Evolutionary conservation across 495 filamentous ascomycete genomes (phyloP).

Genomic region (Penicillium mononematosum): DNA sequence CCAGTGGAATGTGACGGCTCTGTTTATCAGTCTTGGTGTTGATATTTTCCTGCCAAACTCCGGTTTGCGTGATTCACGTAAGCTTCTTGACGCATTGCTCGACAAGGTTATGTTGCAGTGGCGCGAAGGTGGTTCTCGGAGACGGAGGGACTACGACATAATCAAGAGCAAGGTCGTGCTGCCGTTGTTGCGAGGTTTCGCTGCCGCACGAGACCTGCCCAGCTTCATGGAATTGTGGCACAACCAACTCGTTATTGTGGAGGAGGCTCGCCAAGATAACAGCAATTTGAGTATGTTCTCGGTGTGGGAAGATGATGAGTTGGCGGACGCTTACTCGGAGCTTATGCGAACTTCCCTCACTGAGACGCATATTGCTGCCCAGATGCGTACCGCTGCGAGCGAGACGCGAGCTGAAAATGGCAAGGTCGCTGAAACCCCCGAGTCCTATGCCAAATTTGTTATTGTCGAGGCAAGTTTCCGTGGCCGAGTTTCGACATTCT

Average conservation of each 20-base stretch:
- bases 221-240: conserved; percentile 69
- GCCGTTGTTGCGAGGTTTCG: conserved; percentile 62
- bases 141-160: conserved; percentile 23
- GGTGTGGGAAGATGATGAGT: conserved; percentile 61
- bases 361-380: conserved; percentile 30
- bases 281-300: conserved; percentile 32
- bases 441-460: conserved; percentile 41
- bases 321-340: conserved; percentile 47
- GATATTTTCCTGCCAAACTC: conserved; percentile 66
- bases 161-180: conserved; percentile 49
- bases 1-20: conserved; percentile 62
- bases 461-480: conserved; percentile 41
- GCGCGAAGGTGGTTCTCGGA: conserved; percentile 21
- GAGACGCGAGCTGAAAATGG: conserved; percentile 32
- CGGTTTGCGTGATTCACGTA: conserved; percentile 39
- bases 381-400: conserved; percentile 34
- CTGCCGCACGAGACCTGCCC: conserved; percentile 61
- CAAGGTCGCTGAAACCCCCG: conserved; percentile 30
- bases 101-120: conserved; percentile 41
- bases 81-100: conserved; percentile 44
- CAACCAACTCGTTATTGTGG: conserved; percentile 52
- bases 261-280: conserved; percentile 38
- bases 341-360: conserved; percentile 38
- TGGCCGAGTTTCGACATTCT: conserved; percentile 24
- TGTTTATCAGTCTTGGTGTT: conserved; percentile 62